These are phyloP conservation scores for Tylopilus orsonianus DNA, from an alignment of 1,284 basidiomycete species.

Conservation along the genomic window DNA sequence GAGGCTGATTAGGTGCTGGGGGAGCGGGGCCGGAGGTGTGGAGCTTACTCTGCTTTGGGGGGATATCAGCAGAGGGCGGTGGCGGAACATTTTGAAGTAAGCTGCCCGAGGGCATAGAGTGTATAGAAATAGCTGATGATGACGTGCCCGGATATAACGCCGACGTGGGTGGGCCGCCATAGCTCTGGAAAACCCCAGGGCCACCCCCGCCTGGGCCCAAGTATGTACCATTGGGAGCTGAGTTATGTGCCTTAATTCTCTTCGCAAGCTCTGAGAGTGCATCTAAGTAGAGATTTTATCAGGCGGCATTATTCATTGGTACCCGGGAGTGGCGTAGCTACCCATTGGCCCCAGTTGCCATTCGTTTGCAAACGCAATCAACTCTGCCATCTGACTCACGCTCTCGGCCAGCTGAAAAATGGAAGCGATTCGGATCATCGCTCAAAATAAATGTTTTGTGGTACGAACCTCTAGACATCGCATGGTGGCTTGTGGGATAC, in stretches of 20 bases:
- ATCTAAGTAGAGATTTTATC: conserved; percentile 29
- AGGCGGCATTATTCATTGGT: conserved; percentile 29
- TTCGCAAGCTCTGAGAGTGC: conserved; percentile 35
- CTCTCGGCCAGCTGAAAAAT: conserved; percentile 65
- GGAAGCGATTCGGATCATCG: conserved; percentile 5
- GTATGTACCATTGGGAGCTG: conserved; percentile 25
- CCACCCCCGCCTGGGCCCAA: conserved; percentile 22
- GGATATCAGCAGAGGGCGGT: conserved; percentile 45
- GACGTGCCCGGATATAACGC: conserved; percentile 51
- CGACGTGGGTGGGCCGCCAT: conserved; percentile 32
- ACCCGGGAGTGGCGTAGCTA: conserved; percentile 43
- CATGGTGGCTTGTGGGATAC: conserved; percentile 83
- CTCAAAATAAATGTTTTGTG: not conserved
- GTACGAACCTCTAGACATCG: conserved; percentile 69
- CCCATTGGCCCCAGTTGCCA: conserved; percentile 59
- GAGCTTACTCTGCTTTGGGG: conserved; percentile 54
- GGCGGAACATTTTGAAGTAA: conserved; percentile 50
- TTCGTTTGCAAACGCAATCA: conserved; percentile 64
- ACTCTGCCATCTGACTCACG: conserved; percentile 70
- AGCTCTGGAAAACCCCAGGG: conserved; percentile 25
- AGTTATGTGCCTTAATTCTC: conserved; percentile 30
- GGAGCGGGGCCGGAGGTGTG: conserved; percentile 47
- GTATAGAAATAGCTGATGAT: conserved; percentile 35
- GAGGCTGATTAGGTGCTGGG: conserved; percentile 38
- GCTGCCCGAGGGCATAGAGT: conserved; percentile 37